Conservation (phyloP, 176 grass and related monocot genomes). For the Oryza coarctata region DNA sequence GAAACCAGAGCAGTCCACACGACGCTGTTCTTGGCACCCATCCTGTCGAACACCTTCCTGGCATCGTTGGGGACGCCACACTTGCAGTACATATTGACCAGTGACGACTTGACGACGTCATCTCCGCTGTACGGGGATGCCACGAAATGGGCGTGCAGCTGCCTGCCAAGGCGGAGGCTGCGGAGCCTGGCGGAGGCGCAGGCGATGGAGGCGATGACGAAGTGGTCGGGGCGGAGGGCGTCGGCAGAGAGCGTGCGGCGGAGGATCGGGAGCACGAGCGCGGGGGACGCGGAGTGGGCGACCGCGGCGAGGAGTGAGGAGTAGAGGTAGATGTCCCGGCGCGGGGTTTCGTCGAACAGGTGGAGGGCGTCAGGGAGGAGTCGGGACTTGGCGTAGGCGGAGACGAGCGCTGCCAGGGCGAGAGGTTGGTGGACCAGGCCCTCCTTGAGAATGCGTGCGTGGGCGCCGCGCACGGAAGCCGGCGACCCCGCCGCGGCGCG, state of each 20-base stretch:
- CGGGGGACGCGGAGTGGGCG: slow-evolving; percentile 44
- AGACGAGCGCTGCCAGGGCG: slow-evolving; percentile 45
- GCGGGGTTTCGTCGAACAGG: slow-evolving; percentile 52
- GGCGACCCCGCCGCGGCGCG: slow-evolving; percentile 36
- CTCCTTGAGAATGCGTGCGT: slow-evolving; percentile 64
- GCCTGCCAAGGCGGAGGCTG: slow-evolving; percentile 61
- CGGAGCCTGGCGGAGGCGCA: slow-evolving; percentile 44
- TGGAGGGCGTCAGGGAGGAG: slow-evolving; percentile 46
- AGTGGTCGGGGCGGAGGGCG: slow-evolving; percentile 57
- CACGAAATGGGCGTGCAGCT: slow-evolving; percentile 57
- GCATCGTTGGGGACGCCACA: slow-evolving; percentile 53
- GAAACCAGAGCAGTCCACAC: slow-evolving; percentile 80
- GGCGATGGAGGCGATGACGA: slow-evolving; percentile 61
- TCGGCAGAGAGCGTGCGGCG: slow-evolving; percentile 57
- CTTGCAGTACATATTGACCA: slow-evolving; percentile 89
- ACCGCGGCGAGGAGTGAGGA: slow-evolving; percentile 64
- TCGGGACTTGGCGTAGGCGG: slow-evolving; percentile 53
- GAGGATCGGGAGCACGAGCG: slow-evolving; percentile 43
- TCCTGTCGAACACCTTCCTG: slow-evolving; percentile 67
- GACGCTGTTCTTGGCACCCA: slow-evolving; percentile 57
- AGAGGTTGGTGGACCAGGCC: slow-evolving; percentile 23
- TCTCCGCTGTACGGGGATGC: slow-evolving; percentile 47
- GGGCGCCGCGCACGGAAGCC: slow-evolving; percentile 21
- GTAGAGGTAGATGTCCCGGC: slow-evolving; percentile 62
- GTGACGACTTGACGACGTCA: slow-evolving; percentile 66